These are phyloP conservation scores for Verbascum thapsus DNA, from an alignment of 257 asterid genomes.

Conservation along the genomic window DNA sequence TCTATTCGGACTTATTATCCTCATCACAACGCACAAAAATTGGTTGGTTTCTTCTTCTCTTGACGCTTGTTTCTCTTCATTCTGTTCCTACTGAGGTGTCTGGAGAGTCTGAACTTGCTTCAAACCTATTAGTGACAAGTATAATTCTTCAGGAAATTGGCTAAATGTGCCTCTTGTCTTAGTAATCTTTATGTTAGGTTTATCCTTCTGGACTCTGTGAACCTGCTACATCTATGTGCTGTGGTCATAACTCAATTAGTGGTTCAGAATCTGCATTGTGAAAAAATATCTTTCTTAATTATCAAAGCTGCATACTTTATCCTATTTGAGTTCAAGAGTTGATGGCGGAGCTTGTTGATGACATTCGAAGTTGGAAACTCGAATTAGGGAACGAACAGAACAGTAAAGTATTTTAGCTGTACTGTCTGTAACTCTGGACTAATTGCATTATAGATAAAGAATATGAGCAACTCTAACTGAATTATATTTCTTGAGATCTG, in stretches of 20 bases:
- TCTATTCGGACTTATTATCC: conserved; percentile 89
- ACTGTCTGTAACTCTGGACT: conserved; percentile 1
- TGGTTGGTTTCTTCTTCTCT: conserved; percentile 64
- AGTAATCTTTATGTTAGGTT: conserved; percentile 15
- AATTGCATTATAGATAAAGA: conserved; percentile 2
- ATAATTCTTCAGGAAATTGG: conserved; percentile 14
- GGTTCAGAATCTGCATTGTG: not conserved
- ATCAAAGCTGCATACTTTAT: not conserved
- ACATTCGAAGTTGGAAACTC: too few species aligned
- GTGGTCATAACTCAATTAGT: conserved; percentile 14
- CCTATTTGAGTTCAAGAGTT: not conserved
- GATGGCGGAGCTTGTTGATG: conserved; percentile 14
- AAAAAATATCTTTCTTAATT: conserved; percentile 4
- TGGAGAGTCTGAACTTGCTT: conserved; percentile 25
- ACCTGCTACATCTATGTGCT: not conserved
- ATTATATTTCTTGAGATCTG: not conserved
- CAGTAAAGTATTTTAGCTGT: too few species aligned
- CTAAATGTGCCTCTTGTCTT: conserved; percentile 14
- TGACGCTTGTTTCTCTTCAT: conserved; percentile 20
- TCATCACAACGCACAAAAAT: conserved; percentile 67
- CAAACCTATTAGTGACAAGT: conserved; percentile 16
- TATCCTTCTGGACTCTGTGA: not conserved
- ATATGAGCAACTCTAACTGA: not conserved
- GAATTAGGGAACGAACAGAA: too few species aligned
- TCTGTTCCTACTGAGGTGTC: conserved; percentile 15